Base-by-base conservation (phyloP, 2,329 filamentous ascomycete genomes). In the Ophiocordyceps australis region DNA sequence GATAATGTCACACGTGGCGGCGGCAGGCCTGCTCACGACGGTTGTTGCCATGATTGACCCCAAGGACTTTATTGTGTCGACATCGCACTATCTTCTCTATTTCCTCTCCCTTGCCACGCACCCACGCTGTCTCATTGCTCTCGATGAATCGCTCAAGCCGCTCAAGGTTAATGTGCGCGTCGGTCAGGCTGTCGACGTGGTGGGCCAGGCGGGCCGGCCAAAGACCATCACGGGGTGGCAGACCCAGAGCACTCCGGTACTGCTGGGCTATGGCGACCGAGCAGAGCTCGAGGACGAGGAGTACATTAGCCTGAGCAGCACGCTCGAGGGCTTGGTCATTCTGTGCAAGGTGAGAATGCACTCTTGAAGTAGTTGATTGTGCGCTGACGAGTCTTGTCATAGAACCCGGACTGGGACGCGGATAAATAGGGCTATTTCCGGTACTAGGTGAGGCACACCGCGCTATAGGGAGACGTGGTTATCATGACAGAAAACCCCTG, bases 171-270 rank as follows among this genome's bases (percentile, higher is more conserved):
- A 94, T 41, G 89, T 98, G 11, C 78, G 89, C 17, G 86, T 98
- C 23, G 89, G 89, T 51, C 91, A 98, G 56, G 89, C 91, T 11
- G 91, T 98, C 13, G 89, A 98, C 47, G 85, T 98, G 22, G 89
- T 98, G 21, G 91, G 89, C 26, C 89, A 95, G 52, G 89, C 91
- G 9, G 89, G 89, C 47, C 71, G 86, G 34, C 89, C 89, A 38
- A 95, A 98, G 74, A 98, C 89, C 3, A 98, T 98, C 42, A 98
- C 89, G 8, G 89, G 89, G 27, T 98, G 89, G 89, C 89, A 98
- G 56, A 98, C 89, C 37, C 89, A 98, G 62, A 94, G 81, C 58
- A 98, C 89, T n/a, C 89, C 89, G 1, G 89, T 98, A 24, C 61
- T 98, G 31, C 59, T 98, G 40, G 76, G 81, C n/a, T 77, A 93